These are phyloP conservation scores for Garcia nutans DNA, from an alignment of 345 rosid genomes.

Conservation along the genomic window DNA sequence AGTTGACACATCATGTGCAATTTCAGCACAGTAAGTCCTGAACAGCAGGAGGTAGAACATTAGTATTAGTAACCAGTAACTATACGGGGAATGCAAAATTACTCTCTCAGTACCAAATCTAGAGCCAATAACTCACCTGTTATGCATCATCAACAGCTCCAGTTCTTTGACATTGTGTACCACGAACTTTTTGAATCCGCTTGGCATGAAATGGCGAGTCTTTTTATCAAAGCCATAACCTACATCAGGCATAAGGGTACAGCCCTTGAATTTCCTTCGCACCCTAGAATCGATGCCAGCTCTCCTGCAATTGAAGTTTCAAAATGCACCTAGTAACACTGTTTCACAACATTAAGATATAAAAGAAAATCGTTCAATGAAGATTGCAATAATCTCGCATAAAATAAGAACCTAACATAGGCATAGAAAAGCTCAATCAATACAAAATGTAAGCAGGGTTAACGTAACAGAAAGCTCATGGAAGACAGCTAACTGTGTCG, in stretches of 20 bases:
- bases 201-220: conserved; percentile 76
- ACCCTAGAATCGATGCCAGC: conserved; percentile 88
- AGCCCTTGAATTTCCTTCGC: conserved; percentile 79
- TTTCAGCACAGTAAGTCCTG: conserved; percentile 86
- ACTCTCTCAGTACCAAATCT: neutral
- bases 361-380: neutral
- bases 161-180: conserved; percentile 74
- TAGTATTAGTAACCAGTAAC: too few relatives aligned
- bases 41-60: neutral
- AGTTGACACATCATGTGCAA: conserved; percentile 74
- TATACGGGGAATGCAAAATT: neutral
- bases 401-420: neutral
- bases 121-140: conserved; percentile 44
- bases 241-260: conserved; percentile 73
- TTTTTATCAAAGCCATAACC: conserved; percentile 84
- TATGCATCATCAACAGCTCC: conserved; percentile 90
- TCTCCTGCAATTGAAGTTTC: conserved; percentile 32
- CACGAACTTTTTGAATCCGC: conserved; percentile 80
- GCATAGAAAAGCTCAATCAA: neutral
- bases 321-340: neutral
- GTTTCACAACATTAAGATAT: neutral
- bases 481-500: conserved; percentile 61
- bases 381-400: neutral
- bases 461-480: conserved; percentile 62
- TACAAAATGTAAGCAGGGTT: conserved; percentile 48